Percentiles rank a stretch among this genome's conserved stretches.
phyloP scores from a whole-genome alignment of 306 rosid genomes.

The Acmispon strigosus region DNA sequence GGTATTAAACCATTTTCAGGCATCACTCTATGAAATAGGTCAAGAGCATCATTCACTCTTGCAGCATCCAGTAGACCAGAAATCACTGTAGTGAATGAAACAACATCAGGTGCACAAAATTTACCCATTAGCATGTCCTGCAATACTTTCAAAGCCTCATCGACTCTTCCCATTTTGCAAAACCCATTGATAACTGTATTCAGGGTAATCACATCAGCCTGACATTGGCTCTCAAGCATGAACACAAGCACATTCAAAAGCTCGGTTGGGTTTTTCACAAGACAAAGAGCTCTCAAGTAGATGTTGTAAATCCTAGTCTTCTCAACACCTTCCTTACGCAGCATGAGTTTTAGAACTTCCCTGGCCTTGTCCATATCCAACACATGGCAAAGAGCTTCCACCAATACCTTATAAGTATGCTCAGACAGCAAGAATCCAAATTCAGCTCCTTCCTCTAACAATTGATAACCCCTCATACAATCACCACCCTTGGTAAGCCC shows the following conservation, averaged over 20 bases:
- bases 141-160: constrained; percentile 63
- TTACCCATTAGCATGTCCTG: constrained; percentile 64
- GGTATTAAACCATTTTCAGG: constrained; percentile 50
- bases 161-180: constrained; percentile 73
- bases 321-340: constrained; percentile 44
- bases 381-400: constrained; percentile 58
- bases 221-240: constrained; percentile 69
- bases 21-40: constrained; percentile 40
- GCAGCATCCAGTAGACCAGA: constrained; percentile 56
- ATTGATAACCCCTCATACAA: constrained; percentile 74
- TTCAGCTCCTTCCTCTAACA: constrained; percentile 61
- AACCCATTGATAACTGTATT: constrained; percentile 71
- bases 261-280: constrained; percentile 59
- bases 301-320: constrained; percentile 72
- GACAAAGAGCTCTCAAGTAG: constrained; percentile 69
- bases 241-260: constrained; percentile 60
- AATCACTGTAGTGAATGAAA: constrained; percentile 70
- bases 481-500: constrained; percentile 82
- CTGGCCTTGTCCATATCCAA: constrained; percentile 50
- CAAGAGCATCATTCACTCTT: constrained; percentile 54
- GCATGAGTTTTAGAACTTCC: constrained; percentile 58
- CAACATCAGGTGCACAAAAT: constrained; percentile 64
- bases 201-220: constrained; percentile 64
- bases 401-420: constrained; percentile 55
- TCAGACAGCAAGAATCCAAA: constrained; percentile 59